Evolutionary conservation across 176 grass and related monocot genomes (phyloP).

Genomic region (Oryza brachyantha): DNA sequence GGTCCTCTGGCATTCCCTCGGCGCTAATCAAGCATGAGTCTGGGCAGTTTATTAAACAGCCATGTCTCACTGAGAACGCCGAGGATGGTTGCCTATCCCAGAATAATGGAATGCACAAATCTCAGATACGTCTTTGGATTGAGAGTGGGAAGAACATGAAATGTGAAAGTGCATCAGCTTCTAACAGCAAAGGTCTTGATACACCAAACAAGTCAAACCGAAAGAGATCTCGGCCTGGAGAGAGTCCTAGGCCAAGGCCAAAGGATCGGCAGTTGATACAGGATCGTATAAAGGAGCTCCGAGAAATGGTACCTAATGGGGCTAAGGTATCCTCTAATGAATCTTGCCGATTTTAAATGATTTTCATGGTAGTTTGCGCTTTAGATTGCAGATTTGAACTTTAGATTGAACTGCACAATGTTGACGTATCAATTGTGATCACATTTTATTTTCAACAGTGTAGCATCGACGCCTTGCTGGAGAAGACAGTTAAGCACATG

Average conservation of each 20-base stretch:
- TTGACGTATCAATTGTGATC: slow-evolving; percentile 22
- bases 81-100: slow-evolving; percentile 49
- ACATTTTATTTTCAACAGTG: slow-evolving; percentile 55
- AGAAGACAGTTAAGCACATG: slow-evolving; percentile 91
- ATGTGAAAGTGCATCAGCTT: slow-evolving; percentile 63
- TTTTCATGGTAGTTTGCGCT: slow-evolving; percentile 21
- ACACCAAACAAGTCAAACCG: slow-evolving; percentile 54
- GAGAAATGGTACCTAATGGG: slow-evolving; percentile 78
- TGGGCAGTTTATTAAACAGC: slow-evolving; percentile 45
- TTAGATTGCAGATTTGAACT: slow-evolving; percentile 15
- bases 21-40: slow-evolving; percentile 45
- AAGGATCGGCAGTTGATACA: slow-evolving; percentile 85
- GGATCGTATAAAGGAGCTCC: slow-evolving; percentile 75
- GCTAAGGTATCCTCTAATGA: slow-evolving; percentile 57
- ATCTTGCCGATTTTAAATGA: slow-evolving; percentile 10
- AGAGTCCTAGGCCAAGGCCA: slow-evolving; percentile 62
- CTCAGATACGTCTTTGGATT: slow-evolving; percentile 72
- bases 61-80: slow-evolving; percentile 38
- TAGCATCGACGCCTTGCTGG: slow-evolving; percentile 83
- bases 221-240: slow-evolving; percentile 69
- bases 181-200: slow-evolving; percentile 64
- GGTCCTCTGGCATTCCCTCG: slow-evolving; percentile 30
- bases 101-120: slow-evolving; percentile 58
- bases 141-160: slow-evolving; percentile 55
- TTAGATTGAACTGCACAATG: neutral